phyloP scores from a whole-genome alignment of 495 filamentous ascomycete species.

The Amniculicola lignicola region DNA sequence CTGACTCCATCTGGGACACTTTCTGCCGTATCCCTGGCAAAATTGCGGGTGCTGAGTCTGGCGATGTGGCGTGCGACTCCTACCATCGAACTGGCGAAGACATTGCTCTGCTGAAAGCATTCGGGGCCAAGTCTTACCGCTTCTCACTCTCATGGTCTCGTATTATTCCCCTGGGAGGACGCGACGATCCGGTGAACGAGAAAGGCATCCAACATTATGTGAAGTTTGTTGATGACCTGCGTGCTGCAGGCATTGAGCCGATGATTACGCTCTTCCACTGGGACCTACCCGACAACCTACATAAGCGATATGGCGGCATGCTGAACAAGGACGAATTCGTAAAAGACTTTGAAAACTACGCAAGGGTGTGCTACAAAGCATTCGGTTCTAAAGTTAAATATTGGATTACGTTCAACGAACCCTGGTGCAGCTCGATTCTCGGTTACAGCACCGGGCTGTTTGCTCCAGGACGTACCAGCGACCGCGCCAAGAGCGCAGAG shows the following conservation, averaged over 20 bases:
- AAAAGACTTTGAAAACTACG: conserved; percentile 59
- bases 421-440: conserved; percentile 59
- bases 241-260: conserved; percentile 56
- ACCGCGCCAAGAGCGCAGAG: conserved; percentile 52
- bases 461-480: conserved; percentile 58
- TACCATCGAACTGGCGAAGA: conserved; percentile 72
- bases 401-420: conserved; percentile 69
- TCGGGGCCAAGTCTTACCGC: conserved; percentile 63
- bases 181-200: conserved; percentile 60
- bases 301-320: conserved; percentile 60
- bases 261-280: conserved; percentile 65
- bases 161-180: conserved; percentile 64
- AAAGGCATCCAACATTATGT: conserved; percentile 58
- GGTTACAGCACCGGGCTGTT: conserved; percentile 60
- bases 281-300: conserved; percentile 59
- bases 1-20: conserved; percentile 73
- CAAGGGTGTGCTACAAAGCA: conserved; percentile 55
- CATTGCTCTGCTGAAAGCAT: conserved; percentile 65
- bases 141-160: conserved; percentile 76
- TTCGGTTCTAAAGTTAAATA: conserved; percentile 55
- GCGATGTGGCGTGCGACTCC: conserved; percentile 70
- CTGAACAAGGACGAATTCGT: conserved; percentile 59
- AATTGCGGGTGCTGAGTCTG: conserved; percentile 66
- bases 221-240: conserved; percentile 59
- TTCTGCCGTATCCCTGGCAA: conserved; percentile 72